Conservation (phyloP, 306 rosid genomes). For the Benincasa hispida region DNA sequence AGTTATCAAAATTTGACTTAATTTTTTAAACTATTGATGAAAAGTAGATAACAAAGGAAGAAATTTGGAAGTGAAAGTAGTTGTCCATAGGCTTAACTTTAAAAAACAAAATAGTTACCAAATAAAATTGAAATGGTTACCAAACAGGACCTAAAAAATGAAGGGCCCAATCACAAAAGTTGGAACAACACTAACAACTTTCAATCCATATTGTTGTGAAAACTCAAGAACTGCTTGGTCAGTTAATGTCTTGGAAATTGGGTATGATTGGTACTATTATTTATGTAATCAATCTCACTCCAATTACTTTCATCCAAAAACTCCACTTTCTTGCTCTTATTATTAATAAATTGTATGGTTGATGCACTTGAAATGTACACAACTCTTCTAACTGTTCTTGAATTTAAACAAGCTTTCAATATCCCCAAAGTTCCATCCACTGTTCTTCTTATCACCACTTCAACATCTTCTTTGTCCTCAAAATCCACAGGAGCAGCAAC, state of each 20-base stretch:
- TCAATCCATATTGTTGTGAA: constrained; percentile 34
- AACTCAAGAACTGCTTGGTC: constrained; percentile 49
- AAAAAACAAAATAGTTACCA: too few relatives aligned
- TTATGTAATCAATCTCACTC: too few relatives aligned
- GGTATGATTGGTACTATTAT: constrained; percentile 3
- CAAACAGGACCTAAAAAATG: too few relatives aligned
- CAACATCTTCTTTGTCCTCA: constrained; percentile 21
- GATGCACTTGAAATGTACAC: constrained; percentile 36
- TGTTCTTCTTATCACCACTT: constrained; percentile 25
- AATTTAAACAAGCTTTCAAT: constrained; percentile 30
- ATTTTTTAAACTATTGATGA: too few relatives aligned
- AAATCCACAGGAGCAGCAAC: background rate
- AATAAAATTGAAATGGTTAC: too few relatives aligned
- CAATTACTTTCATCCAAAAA: background rate
- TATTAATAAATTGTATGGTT: too few relatives aligned
- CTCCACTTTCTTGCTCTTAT: too few relatives aligned
- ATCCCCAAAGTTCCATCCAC: constrained; percentile 26
- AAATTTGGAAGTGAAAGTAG: too few relatives aligned
- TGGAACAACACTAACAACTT: constrained; percentile 42
- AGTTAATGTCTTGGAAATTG: constrained; percentile 40
- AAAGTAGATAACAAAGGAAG: too few relatives aligned
- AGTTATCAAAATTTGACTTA: too few relatives aligned
- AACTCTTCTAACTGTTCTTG: constrained; percentile 33
- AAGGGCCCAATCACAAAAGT: constrained; percentile 43
- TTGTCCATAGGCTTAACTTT: too few relatives aligned